Evolutionary conservation across 352 stramenopile genomes (phyloP).

Genomic region (Pythium brachiatum): DNA sequence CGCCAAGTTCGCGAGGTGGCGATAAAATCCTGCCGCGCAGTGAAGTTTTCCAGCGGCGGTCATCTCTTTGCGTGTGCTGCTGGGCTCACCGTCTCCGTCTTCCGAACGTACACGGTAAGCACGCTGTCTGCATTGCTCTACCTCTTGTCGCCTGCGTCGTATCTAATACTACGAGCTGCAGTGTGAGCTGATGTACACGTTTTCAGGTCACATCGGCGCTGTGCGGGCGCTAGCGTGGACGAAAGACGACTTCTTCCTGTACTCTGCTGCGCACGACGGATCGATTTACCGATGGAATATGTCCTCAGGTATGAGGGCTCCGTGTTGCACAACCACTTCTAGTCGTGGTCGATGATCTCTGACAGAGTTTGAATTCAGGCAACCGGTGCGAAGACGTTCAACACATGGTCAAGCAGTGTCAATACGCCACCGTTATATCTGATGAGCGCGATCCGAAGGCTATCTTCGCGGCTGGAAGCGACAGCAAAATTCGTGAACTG

Average conservation of each 20-base stretch:
- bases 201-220: slow-evolving; percentile 78
- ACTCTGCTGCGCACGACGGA: slow-evolving; percentile 75
- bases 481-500: slow-evolving; percentile 69
- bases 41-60: slow-evolving; percentile 65
- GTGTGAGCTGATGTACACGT: slow-evolving; percentile 62
- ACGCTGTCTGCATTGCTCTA: too few relatives aligned
- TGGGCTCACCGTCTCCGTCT: slow-evolving; percentile 60
- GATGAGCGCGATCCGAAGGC: slow-evolving; percentile 49
- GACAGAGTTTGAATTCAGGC: slow-evolving; percentile 23
- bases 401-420: slow-evolving; percentile 73
- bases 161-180: slow-evolving; percentile 9
- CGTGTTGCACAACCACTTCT: slow-evolving; percentile 2
- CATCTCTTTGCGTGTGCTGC: slow-evolving; percentile 74
- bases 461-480: slow-evolving; percentile 54
- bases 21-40: slow-evolving; percentile 60
- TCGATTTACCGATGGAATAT: slow-evolving; percentile 81
- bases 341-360: neutral
- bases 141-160: neutral
- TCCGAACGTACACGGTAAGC: slow-evolving; percentile 61
- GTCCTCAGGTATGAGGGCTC: slow-evolving; percentile 22
- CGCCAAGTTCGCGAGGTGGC: slow-evolving; percentile 59
- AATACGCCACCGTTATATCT: slow-evolving; percentile 58
- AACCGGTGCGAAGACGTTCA: slow-evolving; percentile 72
- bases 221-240: slow-evolving; percentile 68
- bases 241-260: slow-evolving; percentile 70